Evolutionary conservation across 2,329 filamentous ascomycete species (phyloP).

Genomic region (Aspergillus caelatus): DNA sequence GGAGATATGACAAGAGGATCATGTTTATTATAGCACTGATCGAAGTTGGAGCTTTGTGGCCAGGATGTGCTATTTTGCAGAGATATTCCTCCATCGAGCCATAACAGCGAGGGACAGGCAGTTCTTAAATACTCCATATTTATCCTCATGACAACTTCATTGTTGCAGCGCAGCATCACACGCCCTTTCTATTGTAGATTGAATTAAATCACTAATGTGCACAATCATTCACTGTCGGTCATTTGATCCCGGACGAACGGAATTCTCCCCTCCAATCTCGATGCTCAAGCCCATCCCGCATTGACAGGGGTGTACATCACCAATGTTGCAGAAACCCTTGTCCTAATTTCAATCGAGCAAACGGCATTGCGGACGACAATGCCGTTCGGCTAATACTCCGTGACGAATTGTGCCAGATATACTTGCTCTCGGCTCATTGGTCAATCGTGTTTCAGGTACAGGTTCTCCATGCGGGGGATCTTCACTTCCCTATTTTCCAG

Average conservation of each 20-base stretch:
- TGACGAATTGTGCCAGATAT: constrained; percentile 2
- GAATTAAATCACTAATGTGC: too few relatives aligned
- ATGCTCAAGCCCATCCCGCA: constrained; percentile 2
- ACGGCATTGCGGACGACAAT: background rate
- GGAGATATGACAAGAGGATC: background rate
- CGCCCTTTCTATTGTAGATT: background rate
- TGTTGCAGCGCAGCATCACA: background rate
- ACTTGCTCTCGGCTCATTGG: background rate
- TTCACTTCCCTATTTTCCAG: background rate
- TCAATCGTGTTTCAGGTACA: background rate
- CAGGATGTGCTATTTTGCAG: background rate
- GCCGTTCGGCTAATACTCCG: background rate
- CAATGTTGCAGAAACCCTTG: background rate
- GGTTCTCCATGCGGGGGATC: background rate
- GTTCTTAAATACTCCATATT: background rate
- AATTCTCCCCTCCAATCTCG: background rate
- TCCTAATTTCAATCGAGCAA: background rate
- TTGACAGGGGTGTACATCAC: background rate
- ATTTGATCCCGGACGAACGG: background rate
- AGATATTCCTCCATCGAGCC: background rate
- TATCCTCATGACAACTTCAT: background rate
- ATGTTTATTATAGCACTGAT: background rate
- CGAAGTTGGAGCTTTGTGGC: background rate
- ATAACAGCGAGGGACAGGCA: background rate
- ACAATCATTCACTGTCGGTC: background rate